Percentiles rank a stretch among this genome's conserved stretches.
phyloP scores from a whole-genome alignment of 306 rosid genomes.

The Bauhinia variegata region DNA sequence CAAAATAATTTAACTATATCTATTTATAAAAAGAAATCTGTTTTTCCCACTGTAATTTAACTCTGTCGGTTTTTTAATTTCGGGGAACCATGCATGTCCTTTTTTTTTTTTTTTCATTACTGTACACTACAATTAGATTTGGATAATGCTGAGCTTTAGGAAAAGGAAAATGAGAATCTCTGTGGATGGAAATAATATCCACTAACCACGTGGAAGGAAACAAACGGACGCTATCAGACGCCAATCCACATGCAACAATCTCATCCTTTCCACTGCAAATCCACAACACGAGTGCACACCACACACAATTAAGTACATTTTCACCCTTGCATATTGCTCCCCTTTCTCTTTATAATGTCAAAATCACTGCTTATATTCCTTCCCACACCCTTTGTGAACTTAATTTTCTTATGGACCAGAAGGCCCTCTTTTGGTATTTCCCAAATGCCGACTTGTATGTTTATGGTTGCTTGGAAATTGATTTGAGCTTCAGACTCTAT shows the following conservation, averaged over 20 bases:
- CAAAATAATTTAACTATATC: too few species aligned
- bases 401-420: too few species aligned
- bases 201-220: conserved; percentile 48
- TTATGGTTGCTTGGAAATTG: conserved; percentile 24
- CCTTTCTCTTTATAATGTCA: conserved; percentile 34
- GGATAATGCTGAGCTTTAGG: not conserved
- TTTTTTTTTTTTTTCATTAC: not conserved
- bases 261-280: conserved; percentile 57
- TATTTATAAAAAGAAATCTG: too few species aligned
- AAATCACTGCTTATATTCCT: conserved; percentile 43
- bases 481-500: conserved; percentile 46
- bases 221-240: conserved; percentile 41
- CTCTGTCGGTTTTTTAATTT: conserved; percentile 13
- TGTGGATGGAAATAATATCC: conserved; percentile 56
- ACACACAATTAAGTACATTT: conserved; percentile 50
- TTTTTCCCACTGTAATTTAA: not conserved
- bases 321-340: conserved; percentile 36
- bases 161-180: conserved; percentile 9
- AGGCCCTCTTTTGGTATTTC: conserved; percentile 58
- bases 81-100: not conserved
- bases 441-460: conserved; percentile 26
- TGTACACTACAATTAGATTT: not conserved
- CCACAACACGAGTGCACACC: conserved; percentile 51
- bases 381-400: too few species aligned
- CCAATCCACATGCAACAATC: conserved; percentile 60